phyloP scores from a whole-genome alignment of 768 basidiomycete genomes.

The Suillus luteus region DNA sequence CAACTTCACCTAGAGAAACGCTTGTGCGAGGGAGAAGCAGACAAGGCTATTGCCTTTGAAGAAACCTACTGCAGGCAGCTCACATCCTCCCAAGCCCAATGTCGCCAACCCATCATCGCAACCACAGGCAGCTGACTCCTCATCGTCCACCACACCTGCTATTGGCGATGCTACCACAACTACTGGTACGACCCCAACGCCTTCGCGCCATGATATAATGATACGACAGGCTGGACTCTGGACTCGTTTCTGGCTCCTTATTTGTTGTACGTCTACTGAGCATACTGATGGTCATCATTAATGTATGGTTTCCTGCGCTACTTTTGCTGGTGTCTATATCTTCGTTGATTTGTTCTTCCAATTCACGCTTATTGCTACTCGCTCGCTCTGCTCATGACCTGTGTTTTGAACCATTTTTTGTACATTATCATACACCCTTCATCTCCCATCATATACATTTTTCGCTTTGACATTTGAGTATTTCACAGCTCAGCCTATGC shows the following conservation, averaged over 20 bases:
- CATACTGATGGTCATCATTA: slow-evolving; percentile 24
- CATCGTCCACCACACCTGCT: neutral
- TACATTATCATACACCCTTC: too few species aligned
- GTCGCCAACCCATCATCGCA: neutral
- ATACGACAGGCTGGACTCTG: neutral
- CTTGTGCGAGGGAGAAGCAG: neutral
- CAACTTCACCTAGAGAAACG: too few species aligned
- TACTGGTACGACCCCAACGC: neutral
- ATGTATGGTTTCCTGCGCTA: neutral
- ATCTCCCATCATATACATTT: too few species aligned
- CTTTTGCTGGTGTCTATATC: too few species aligned
- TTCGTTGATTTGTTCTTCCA: too few species aligned
- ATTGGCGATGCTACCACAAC: neutral
- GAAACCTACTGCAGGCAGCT: neutral
- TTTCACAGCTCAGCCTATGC: neutral
- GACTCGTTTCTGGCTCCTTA: neutral
- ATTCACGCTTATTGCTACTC: too few species aligned
- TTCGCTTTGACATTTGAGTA: too few species aligned
- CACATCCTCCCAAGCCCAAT: neutral
- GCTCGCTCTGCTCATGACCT: too few species aligned
- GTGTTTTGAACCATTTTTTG: too few species aligned
- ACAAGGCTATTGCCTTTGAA: too few species aligned
- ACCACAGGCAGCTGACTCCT: neutral
- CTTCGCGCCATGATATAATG: neutral
- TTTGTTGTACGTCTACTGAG: neutral